Conservation (phyloP, 441 rosid species). For the Eruca vesicaria region DNA sequence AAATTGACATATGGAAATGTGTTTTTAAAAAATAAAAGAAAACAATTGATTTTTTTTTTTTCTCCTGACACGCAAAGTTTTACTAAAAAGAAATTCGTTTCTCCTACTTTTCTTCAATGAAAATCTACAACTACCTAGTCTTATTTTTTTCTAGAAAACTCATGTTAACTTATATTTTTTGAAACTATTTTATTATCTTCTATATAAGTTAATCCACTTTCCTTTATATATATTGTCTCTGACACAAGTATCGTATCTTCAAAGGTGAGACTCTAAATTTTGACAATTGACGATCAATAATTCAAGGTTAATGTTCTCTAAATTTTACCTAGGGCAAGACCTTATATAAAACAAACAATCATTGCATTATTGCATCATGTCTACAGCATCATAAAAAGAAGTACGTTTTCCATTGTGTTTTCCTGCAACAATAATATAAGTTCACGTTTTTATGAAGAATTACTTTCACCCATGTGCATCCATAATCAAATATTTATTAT, state of each 20-base stretch:
- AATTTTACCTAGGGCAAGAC: not conserved
- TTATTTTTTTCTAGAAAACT: no score
- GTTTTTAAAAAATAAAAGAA: no score
- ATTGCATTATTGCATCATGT: not conserved
- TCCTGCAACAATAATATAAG: not conserved
- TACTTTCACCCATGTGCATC: not conserved
- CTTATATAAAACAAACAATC: not conserved
- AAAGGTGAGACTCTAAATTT: not conserved
- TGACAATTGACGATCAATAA: not conserved
- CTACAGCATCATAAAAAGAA: not conserved
- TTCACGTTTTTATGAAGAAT: not conserved
- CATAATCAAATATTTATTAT: not conserved
- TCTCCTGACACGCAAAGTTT: no score
- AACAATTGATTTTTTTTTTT: no score
- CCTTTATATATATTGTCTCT: not conserved
- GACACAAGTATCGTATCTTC: not conserved
- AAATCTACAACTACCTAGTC: no score
- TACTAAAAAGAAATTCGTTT: no score
- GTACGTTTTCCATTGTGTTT: not conserved
- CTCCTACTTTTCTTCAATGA: no score
- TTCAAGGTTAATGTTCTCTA: not conserved
- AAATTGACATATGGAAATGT: no score
- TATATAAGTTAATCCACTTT: not conserved
- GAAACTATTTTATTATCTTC: not conserved
- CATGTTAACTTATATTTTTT: no score